Conservation (phyloP, 352 stramenopile genomes). For the Phytopythium vexans region DNA sequence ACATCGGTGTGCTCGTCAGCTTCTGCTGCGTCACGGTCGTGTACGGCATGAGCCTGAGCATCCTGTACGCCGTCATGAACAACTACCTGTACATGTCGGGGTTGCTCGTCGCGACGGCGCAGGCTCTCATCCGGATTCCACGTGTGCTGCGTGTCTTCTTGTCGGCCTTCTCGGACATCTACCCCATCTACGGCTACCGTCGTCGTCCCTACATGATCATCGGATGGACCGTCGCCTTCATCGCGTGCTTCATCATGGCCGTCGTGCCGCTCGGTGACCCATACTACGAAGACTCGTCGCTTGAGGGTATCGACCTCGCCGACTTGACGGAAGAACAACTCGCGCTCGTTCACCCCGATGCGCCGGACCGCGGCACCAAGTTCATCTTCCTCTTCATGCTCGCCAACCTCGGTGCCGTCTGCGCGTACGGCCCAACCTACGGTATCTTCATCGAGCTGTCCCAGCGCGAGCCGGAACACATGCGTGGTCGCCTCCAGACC, state of each 20-base stretch:
- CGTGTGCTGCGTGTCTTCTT: slow-evolving; percentile 42
- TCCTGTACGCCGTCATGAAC: slow-evolving; percentile 20
- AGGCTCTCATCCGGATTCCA: slow-evolving; percentile 28
- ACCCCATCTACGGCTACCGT: slow-evolving; percentile 29
- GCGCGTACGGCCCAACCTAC: slow-evolving; percentile 18
- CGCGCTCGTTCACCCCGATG: slow-evolving; percentile 14
- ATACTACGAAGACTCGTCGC: slow-evolving; percentile 22
- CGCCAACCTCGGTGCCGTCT: slow-evolving; percentile 21
- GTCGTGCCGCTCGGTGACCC: slow-evolving; percentile 19
- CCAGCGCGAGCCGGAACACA: slow-evolving; percentile 24
- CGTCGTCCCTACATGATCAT: slow-evolving; percentile 37
- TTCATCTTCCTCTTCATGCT: slow-evolving; percentile 32
- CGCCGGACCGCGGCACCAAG: slow-evolving; percentile 16
- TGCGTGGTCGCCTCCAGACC: slow-evolving; percentile 29
- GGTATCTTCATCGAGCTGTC: slow-evolving; percentile 28
- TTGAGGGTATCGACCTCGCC: slow-evolving; percentile 4
- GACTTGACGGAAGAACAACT: slow-evolving; percentile 13
- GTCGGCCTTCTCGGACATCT: slow-evolving; percentile 24
- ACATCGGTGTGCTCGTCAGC: slow-evolving; percentile 30
- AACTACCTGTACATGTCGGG: slow-evolving; percentile 20
- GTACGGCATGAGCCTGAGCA: slow-evolving; percentile 8
- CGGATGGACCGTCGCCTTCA: slow-evolving; percentile 19
- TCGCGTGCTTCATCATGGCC: slow-evolving; percentile 24
- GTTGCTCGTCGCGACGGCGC: slow-evolving; percentile 10
- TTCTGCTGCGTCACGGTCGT: slow-evolving; percentile 29